Base-by-base conservation (phyloP, 257 asterid species). In the Gardenia jasminoides region DNA sequence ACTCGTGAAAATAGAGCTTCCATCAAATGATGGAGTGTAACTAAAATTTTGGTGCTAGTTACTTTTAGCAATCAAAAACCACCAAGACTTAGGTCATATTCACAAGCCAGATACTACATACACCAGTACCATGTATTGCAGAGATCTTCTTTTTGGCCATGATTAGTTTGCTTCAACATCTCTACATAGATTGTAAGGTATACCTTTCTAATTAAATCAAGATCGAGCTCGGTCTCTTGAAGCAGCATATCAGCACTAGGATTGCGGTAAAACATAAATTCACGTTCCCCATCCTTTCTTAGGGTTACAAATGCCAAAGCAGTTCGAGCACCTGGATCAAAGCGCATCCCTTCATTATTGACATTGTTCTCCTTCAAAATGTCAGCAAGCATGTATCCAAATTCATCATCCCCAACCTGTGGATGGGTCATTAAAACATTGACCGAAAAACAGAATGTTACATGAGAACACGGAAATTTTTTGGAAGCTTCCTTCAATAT, bases 171-270 rank as follows among this genome's bases (percentile, higher is more conserved):
- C 62, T 64, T 58, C 46, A 24, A 36, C 44, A 26, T 17, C 30
- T 17, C 4, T 24, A 33, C 15, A 26, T 66, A 11, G 58, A 76
- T 12, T 52, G 31, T 17, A 33, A 71, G 22, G 12, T 54, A 56
- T 93, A 95, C 99, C 99, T 93, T 92, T 87, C 81, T 90, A 80
- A 93, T 92, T 80, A 96, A 79, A 65, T 88, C 94, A 28, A 93
- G 78, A 87, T 93, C 97, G 73, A 96, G 98, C 83, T 96, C 98
- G 24, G 82, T 74, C 80, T 88, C 97, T 79, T 84, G 80, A 75
- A 96, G 93, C 82, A 96, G 85, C 99, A 96, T 96, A 83, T 96
- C 99, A 59, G 99, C 99, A 85, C 98, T 96, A 52, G 99, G 99
- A 79, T 96, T 96, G 77, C 98, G 97, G 47, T 93, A 96, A 78